These are phyloP conservation scores for Neocucurbitaria cava DNA, from an alignment of 2,329 filamentous ascomycete genomes.

Conservation along the genomic window DNA sequence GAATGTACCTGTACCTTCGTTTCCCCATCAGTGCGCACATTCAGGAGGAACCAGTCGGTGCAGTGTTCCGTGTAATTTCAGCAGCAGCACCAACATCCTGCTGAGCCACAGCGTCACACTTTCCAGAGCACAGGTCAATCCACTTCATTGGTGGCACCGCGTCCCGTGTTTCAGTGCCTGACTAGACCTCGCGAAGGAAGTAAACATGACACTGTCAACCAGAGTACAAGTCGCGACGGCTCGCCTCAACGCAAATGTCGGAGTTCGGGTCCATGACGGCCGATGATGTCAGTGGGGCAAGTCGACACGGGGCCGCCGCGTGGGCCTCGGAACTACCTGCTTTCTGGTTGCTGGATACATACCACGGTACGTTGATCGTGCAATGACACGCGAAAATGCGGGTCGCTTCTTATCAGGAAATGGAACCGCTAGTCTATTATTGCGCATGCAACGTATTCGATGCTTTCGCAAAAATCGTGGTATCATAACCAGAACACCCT, in stretches of 20 bases:
- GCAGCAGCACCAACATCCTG: constrained; percentile 11
- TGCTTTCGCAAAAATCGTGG: constrained; percentile 6
- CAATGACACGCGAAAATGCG: constrained; percentile 7
- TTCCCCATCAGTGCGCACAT: not conserved
- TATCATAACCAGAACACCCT: constrained; percentile 4
- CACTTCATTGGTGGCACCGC: not conserved
- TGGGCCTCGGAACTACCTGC: constrained; percentile 10
- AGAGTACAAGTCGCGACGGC: not conserved
- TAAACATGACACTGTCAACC: not conserved
- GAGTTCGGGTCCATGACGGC: constrained; percentile 18
- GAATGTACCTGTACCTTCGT: not conserved
- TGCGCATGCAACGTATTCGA: not conserved
- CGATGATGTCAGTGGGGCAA: constrained; percentile 22
- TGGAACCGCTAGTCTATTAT: not conserved
- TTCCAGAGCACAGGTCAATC: not conserved
- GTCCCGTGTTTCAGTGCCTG: not conserved
- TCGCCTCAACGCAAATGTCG: not conserved
- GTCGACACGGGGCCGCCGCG: constrained; percentile 14
- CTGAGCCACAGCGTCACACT: constrained; percentile 10
- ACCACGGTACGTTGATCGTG: constrained; percentile 15
- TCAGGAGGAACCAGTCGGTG: not conserved
- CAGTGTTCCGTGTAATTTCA: constrained; percentile 1
- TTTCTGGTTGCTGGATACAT: constrained; percentile 20
- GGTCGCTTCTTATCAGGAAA: not conserved
- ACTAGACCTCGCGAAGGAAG: not conserved